phyloP scores from a whole-genome alignment of 352 stramenopile genomes.

The Phytophthora pini region DNA sequence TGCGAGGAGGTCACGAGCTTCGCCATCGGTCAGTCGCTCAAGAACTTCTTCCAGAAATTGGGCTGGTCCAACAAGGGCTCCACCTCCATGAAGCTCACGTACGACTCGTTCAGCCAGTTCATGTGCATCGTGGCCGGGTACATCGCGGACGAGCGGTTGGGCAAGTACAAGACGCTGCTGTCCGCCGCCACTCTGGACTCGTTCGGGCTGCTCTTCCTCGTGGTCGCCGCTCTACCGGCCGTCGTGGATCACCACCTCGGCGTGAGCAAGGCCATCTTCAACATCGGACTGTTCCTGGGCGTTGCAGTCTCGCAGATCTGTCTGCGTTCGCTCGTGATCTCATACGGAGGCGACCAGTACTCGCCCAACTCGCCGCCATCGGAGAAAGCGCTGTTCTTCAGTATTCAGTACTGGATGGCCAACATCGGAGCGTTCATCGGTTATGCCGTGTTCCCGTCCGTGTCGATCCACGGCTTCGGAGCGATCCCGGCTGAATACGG shows the following conservation, averaged over 20 bases:
- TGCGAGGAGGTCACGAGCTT: constrained; percentile 30
- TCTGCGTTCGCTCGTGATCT: constrained; percentile 65
- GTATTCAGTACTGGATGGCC: constrained; percentile 82
- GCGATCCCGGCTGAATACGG: constrained; percentile 45
- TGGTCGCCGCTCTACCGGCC: constrained; percentile 44
- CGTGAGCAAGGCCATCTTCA: constrained; percentile 50
- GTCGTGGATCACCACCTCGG: constrained; percentile 31
- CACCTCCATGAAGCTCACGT: too few relatives aligned
- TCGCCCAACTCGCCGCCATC: constrained; percentile 40
- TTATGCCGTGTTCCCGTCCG: constrained; percentile 75
- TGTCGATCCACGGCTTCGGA: constrained; percentile 73
- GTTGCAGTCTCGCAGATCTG: constrained; percentile 47
- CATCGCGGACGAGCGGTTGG: too few relatives aligned
- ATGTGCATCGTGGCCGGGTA: too few relatives aligned
- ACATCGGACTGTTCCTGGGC: constrained; percentile 58
- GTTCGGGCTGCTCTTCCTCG: constrained; percentile 56
- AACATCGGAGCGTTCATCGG: constrained; percentile 77
- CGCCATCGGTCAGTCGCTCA: too few relatives aligned
- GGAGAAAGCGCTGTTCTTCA: constrained; percentile 76
- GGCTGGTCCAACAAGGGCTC: too few relatives aligned
- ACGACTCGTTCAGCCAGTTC: too few relatives aligned
- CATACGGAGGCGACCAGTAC: constrained; percentile 69
- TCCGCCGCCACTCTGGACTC: constrained; percentile 38
- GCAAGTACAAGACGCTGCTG: constrained; percentile 37
- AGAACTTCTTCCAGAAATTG: too few relatives aligned